Conservation (phyloP, 768 basidiomycete species). For the Lyophyllum atratum region DNA sequence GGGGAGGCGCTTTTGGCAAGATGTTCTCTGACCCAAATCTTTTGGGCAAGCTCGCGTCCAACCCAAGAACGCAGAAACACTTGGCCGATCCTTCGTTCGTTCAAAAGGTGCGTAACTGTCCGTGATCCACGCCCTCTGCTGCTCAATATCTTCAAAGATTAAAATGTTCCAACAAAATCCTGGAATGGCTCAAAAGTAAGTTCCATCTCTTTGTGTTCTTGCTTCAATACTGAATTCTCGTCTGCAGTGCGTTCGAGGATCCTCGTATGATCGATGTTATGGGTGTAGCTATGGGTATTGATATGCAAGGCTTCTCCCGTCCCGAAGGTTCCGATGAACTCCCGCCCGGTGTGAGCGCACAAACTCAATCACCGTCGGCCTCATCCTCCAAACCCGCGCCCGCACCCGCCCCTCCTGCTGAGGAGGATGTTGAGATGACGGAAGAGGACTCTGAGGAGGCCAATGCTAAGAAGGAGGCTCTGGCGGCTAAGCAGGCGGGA, state of each 20-base stretch:
- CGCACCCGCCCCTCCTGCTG: constrained; percentile 38
- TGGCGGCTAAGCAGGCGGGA: constrained; percentile 79
- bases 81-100: constrained; percentile 84
- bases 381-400: constrained; percentile 46
- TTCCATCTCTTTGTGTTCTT: constrained; percentile 6
- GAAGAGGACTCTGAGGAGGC: constrained; percentile 72
- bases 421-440: constrained; percentile 70
- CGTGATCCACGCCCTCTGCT: neutral
- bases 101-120: constrained; percentile 48
- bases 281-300: constrained; percentile 91
- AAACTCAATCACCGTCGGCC: constrained; percentile 35
- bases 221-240: constrained; percentile 2
- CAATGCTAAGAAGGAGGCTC: constrained; percentile 73
- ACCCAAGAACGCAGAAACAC: constrained; percentile 84
- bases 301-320: constrained; percentile 83
- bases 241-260: constrained; percentile 63
- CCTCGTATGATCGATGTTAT: constrained; percentile 93
- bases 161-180: constrained; percentile 72
- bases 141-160: constrained; percentile 40
- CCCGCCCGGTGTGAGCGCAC: constrained; percentile 54
- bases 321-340: constrained; percentile 84
- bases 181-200: constrained; percentile 57
- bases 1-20: constrained; percentile 56
- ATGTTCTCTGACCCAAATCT: constrained; percentile 86
- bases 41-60: constrained; percentile 79